Conservation (phyloP, 2,329 filamentous ascomycete genomes). For the Beauveria sp. region DNA sequence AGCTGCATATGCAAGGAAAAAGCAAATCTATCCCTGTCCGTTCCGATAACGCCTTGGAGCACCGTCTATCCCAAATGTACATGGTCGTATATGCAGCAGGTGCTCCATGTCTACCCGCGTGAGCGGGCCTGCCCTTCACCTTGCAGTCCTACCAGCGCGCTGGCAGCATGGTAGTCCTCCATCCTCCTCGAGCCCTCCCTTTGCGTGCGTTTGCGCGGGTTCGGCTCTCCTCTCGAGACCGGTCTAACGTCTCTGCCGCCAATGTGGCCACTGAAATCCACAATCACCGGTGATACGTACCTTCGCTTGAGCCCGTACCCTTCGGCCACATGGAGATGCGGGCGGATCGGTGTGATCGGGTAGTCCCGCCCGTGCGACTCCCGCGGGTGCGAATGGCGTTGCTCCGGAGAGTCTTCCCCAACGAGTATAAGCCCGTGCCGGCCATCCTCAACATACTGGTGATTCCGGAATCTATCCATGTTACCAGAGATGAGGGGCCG, state of each 20-base stretch:
- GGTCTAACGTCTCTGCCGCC: neutral
- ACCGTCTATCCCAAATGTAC: neutral
- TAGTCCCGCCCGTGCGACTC: neutral
- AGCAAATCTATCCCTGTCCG: neutral
- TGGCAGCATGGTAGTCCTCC: conserved; percentile 13
- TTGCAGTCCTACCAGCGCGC: conserved; percentile 12
- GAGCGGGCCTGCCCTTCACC: conserved; percentile 3
- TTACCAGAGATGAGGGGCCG: conserved; percentile 4
- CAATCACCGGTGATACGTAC: neutral
- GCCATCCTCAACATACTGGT: conserved; percentile 4
- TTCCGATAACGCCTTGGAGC: neutral
- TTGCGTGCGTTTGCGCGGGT: neutral
- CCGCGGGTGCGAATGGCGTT: neutral
- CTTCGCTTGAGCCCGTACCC: conserved; percentile 6
- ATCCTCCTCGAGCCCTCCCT: neutral
- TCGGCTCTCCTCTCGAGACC: neutral
- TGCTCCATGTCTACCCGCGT: neutral
- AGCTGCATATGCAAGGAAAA: neutral
- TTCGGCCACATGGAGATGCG: neutral
- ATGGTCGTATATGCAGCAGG: neutral
- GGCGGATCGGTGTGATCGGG: neutral
- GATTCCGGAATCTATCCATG: conserved; percentile 8
- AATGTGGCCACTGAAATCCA: neutral
- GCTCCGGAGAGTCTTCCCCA: neutral
- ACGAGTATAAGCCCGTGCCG: neutral